These are phyloP conservation scores for Pogostemon cablin DNA, from an alignment of 257 asterid species.

Conservation along the genomic window DNA sequence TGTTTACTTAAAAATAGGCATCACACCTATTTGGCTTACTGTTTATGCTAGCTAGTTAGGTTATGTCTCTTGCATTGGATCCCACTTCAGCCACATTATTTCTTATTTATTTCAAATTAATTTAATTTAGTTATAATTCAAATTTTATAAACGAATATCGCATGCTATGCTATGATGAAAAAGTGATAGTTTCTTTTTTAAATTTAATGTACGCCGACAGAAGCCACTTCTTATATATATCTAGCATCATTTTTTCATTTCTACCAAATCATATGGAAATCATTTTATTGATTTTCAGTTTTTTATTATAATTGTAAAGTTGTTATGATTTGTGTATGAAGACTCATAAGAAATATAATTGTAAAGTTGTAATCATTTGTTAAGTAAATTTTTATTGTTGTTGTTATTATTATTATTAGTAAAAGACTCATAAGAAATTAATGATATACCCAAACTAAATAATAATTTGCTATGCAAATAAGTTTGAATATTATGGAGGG, in stretches of 20 bases:
- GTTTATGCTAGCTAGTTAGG: constrained; percentile 5
- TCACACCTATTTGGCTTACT: background rate
- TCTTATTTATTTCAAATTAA: background rate
- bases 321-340: background rate
- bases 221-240: constrained; percentile 9
- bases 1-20: no score
- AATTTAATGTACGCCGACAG: constrained; percentile 21
- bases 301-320: constrained; percentile 9
- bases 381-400: no score
- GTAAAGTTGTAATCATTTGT: background rate
- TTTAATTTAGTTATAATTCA: no score
- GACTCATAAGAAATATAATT: background rate
- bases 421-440: no score
- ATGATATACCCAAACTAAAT: no score
- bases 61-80: constrained; percentile 36
- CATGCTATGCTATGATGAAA: background rate
- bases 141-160: no score
- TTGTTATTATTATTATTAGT: no score
- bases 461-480: no score
- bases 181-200: constrained; percentile 22
- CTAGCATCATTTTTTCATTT: constrained; percentile 34
- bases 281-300: background rate
- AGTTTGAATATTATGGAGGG: no score
- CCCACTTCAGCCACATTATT: background rate
- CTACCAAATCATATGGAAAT: constrained; percentile 33